Conservation (phyloP, 208 protist species). For the Acanthamoeba rhysodes region DNA sequence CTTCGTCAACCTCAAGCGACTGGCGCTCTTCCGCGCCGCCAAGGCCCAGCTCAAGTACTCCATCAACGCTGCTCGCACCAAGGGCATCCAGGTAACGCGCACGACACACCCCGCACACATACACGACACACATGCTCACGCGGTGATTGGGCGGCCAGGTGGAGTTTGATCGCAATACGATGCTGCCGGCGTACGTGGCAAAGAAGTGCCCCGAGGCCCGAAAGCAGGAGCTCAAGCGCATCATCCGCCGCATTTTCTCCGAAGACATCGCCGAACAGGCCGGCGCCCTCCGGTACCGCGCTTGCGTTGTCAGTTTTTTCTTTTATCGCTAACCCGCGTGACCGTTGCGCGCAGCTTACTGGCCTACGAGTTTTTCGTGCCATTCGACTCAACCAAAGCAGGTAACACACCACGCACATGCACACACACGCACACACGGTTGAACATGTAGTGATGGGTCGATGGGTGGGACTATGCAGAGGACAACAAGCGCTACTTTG, state of each 20-base stretch:
- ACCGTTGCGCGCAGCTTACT: not conserved
- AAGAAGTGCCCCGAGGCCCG: constrained; percentile 27
- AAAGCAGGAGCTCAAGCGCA: not conserved
- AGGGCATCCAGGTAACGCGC: constrained; percentile 42
- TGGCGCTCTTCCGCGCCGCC: constrained; percentile 30
- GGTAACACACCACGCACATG: too few relatives aligned
- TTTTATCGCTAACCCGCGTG: not conserved
- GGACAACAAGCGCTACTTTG: constrained; percentile 74
- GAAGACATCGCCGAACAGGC: constrained; percentile 21
- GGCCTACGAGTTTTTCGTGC: constrained; percentile 30
- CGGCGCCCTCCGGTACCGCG: constrained; percentile 14
- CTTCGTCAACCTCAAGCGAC: constrained; percentile 47
- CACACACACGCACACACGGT: too few relatives aligned
- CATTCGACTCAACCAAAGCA: constrained; percentile 11
- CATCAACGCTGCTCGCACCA: constrained; percentile 65
- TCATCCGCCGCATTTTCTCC: not conserved
- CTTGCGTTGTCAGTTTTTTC: too few relatives aligned
- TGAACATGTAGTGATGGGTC: not conserved
- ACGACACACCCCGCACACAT: not conserved
- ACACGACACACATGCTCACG: not conserved
- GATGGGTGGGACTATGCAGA: not conserved
- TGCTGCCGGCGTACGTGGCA: constrained; percentile 55
- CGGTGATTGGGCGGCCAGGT: not conserved
- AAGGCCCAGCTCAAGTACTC: constrained; percentile 54
- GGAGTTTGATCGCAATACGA: constrained; percentile 45